Percentiles rank a stretch among this genome's conserved stretches.
These are phyloP conservation scores for Ambrosiella xylebori DNA, from an alignment of 2,329 filamentous ascomycete genomes.

Conservation along the genomic window DNA sequence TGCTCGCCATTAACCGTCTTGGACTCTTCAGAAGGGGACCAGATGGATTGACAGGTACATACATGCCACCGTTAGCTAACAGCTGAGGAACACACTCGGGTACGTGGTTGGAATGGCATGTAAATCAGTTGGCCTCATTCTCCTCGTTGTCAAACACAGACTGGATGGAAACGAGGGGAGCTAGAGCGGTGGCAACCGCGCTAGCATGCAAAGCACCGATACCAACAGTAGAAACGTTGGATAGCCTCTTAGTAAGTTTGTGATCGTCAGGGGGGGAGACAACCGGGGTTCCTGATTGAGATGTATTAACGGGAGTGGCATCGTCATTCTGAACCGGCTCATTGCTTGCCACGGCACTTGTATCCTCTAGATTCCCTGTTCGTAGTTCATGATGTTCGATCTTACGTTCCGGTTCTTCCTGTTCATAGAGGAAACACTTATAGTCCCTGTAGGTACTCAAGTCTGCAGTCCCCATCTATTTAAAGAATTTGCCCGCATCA, in stretches of 20 bases:
- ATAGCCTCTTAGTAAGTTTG: background rate
- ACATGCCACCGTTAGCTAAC: background rate
- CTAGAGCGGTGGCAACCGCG: background rate
- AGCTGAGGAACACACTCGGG: background rate
- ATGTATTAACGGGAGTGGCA: background rate
- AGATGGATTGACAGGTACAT: constrained; percentile 14
- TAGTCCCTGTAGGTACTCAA: constrained; percentile 3
- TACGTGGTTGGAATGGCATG: background rate
- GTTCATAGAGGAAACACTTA: background rate
- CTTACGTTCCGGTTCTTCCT: background rate
- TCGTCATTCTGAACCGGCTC: background rate
- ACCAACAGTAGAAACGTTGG: background rate
- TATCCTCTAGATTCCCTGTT: too few relatives aligned
- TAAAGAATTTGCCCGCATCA: constrained; percentile 65
- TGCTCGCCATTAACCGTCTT: background rate
- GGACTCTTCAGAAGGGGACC: constrained; percentile 13
- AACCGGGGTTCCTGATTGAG: background rate
- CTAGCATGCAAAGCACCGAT: background rate
- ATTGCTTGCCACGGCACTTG: too few relatives aligned
- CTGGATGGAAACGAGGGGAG: background rate
- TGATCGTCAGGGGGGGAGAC: background rate
- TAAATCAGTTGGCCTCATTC: background rate
- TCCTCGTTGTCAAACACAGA: background rate
- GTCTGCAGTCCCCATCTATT: constrained; percentile 37
- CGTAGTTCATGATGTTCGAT: too few relatives aligned